A percentile compares a stretch with the other conserved stretches of the same genome.
Evolutionary conservation across 331 rosid species (phyloP).

Genomic region (Quercus tomentella): DNA sequence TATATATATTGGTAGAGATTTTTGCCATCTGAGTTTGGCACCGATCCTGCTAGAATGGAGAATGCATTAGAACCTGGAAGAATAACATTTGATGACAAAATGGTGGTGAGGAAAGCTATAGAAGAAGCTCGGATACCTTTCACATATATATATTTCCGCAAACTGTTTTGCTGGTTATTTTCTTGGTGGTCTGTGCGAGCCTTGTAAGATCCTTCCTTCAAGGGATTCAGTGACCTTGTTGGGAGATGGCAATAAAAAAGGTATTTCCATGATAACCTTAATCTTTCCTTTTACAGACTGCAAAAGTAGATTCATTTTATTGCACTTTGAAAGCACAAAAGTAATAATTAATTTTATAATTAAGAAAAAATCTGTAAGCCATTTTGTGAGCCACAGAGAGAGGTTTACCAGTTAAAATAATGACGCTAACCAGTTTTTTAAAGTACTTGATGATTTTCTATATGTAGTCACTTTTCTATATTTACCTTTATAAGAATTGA

Average conservation of each 20-base stretch:
- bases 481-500: background rate
- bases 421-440: no score
- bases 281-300: no score
- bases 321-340: background rate
- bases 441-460: background rate
- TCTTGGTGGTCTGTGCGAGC: conserved; percentile 63
- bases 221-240: conserved; percentile 43
- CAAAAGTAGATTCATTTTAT: no score
- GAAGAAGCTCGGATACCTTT: conserved; percentile 57
- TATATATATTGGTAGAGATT: conserved; percentile 37
- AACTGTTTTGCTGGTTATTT: conserved; percentile 70
- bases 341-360: no score
- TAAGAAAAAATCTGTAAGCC: no score
- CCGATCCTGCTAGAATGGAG: conserved; percentile 60
- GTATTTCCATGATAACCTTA: conserved; percentile 15
- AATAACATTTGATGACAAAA: conserved; percentile 72
- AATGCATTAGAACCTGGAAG: conserved; percentile 67
- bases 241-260: conserved; percentile 71
- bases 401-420: no score
- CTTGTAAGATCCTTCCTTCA: conserved; percentile 48
- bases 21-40: conserved; percentile 74
- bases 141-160: conserved; percentile 61
- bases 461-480: no score
- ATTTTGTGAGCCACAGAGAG: no score
- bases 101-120: conserved; percentile 70